Percentiles rank a stretch among this genome's conserved stretches.
These are phyloP conservation scores for Phytopythium litorale DNA, from an alignment of 352 stramenopile genomes.

Conservation along the genomic window DNA sequence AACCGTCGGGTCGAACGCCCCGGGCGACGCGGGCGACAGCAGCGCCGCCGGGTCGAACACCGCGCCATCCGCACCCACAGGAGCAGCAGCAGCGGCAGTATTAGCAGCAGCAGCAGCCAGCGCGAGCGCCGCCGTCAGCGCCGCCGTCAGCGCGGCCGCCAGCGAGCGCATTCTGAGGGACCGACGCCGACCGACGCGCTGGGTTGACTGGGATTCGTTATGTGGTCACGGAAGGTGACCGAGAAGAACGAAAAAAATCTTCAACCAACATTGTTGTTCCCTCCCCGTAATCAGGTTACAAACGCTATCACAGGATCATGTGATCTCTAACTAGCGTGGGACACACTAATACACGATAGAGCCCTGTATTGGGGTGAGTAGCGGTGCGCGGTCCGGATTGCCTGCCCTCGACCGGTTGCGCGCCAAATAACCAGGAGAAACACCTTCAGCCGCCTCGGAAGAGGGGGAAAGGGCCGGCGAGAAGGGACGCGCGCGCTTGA, in stretches of 20 bases:
- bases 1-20: conserved; percentile 9
- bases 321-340: too few relatives aligned
- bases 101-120: not conserved
- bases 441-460: not conserved
- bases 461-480: not conserved
- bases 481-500: not conserved
- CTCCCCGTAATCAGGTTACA: too few relatives aligned
- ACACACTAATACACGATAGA: not conserved
- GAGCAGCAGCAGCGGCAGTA: not conserved
- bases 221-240: too few relatives aligned
- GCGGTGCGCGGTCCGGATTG: not conserved
- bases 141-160: not conserved
- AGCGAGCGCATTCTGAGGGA: conserved; percentile 1
- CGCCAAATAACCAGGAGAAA: not conserved
- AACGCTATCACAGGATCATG: not conserved
- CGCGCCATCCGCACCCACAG: not conserved
- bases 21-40: conserved; percentile 8
- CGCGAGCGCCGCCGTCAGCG: not conserved
- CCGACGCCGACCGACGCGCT: not conserved
- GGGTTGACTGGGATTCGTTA: too few relatives aligned
- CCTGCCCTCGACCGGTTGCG: not conserved
- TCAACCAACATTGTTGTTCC: not conserved
- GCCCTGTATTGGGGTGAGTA: not conserved
- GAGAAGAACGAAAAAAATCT: not conserved
- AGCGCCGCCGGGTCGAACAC: conserved; percentile 5